Conservation (phyloP, 2,329 filamentous ascomycete species). For the Chaetomium strumarium region DNA sequence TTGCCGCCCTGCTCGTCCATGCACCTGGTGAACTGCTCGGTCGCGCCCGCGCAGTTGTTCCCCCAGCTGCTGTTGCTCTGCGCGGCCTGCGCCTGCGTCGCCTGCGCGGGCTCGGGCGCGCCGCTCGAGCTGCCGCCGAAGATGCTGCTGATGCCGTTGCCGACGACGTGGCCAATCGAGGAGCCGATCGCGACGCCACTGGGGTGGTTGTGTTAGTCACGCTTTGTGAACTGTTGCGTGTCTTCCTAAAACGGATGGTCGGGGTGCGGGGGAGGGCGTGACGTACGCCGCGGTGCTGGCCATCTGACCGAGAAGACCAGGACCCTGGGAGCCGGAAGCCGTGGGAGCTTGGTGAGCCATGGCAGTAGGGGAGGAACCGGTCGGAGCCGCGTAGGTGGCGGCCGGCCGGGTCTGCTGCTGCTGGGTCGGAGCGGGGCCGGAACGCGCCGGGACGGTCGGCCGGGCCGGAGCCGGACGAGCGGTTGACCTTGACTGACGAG, state of each 20-base stretch:
- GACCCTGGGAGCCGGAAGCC: conserved; percentile 51
- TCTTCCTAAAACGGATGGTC: neutral
- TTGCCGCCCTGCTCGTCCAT: conserved; percentile 93
- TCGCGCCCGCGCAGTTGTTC: conserved; percentile 71
- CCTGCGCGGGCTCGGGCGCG: conserved; percentile 44
- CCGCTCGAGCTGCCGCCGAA: conserved; percentile 67
- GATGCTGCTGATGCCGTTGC: conserved; percentile 84
- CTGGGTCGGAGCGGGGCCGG: conserved; percentile 38
- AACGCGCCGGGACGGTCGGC: conserved; percentile 57
- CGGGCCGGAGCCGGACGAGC: conserved; percentile 59
- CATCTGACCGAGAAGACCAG: conserved; percentile 93
- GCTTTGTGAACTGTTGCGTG: conserved; percentile 3
- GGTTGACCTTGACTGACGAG: conserved; percentile 63
- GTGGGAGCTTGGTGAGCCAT: conserved; percentile 38
- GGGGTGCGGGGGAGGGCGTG: neutral
- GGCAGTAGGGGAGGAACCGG: conserved; percentile 41
- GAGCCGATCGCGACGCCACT: conserved; percentile 97
- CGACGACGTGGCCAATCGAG: conserved; percentile 90
- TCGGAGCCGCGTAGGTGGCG: conserved; percentile 54
- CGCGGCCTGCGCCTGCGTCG: conserved; percentile 41
- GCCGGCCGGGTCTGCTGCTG: conserved; percentile 64
- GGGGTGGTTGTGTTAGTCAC: conserved; percentile 15
- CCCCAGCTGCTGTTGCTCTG: conserved; percentile 48
- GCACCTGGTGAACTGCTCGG: conserved; percentile 85
- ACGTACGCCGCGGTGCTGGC: conserved; percentile 88